A percentile compares a stretch with the other conserved stretches of the same genome.
Conservation (phyloP, 208 protist species). For the Zelonia costaricensis region DNA sequence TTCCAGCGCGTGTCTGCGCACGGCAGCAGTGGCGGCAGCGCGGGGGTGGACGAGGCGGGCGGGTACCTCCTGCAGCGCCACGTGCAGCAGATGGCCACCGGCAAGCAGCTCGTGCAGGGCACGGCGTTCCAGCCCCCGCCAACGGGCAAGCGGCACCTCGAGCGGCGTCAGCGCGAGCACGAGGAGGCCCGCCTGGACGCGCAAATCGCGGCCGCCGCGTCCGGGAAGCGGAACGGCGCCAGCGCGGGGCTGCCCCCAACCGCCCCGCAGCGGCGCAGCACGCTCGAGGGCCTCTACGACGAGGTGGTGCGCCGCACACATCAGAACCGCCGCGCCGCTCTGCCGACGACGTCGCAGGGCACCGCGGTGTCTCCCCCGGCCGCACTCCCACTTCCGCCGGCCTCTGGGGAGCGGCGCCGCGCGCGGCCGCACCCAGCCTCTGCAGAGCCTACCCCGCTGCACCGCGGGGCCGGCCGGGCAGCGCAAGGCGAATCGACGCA, state of each 20-base stretch:
- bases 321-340: slow-evolving; percentile 18
- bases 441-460: slow-evolving; percentile 17
- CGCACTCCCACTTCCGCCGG: neutral
- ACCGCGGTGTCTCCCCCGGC: neutral
- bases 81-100: slow-evolving; percentile 49
- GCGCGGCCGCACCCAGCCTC: slow-evolving; percentile 16
- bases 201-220: neutral
- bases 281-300: slow-evolving; percentile 9
- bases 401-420: slow-evolving; percentile 1
- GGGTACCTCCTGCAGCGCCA: slow-evolving; percentile 48
- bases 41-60: slow-evolving; percentile 1
- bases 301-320: slow-evolving; percentile 18
- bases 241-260: neutral
- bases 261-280: neutral
- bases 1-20: neutral
- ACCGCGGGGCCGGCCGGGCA: neutral
- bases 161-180: slow-evolving; percentile 3
- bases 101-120: slow-evolving; percentile 26
- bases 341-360: slow-evolving; percentile 5
- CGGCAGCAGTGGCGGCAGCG: neutral
- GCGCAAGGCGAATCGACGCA: neutral
- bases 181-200: neutral
- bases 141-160: neutral
- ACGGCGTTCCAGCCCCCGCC: slow-evolving; percentile 16
- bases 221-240: neutral